A percentile compares a stretch with the other conserved stretches of the same genome.
These are phyloP conservation scores for Melanomma pulvis-pyrius DNA, from an alignment of 495 filamentous ascomycete species.

Conservation along the genomic window DNA sequence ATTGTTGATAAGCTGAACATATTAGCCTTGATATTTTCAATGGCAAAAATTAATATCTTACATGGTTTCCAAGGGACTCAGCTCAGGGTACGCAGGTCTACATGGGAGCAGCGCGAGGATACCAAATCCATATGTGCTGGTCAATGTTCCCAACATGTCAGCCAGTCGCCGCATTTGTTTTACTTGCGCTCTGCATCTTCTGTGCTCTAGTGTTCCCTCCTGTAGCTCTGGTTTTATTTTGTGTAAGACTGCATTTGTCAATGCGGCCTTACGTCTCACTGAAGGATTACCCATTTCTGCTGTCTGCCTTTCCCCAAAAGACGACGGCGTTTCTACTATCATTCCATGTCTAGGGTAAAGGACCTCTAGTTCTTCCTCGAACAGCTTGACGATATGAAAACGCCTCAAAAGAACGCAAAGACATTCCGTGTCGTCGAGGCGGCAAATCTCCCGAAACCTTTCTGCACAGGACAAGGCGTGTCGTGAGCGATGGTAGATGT, in stretches of 20 bases:
- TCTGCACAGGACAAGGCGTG: background rate
- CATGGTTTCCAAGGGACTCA: background rate
- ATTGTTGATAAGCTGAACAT: background rate
- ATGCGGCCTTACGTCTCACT: background rate
- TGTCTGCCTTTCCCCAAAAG: background rate
- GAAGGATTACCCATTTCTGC: background rate
- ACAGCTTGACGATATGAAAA: background rate
- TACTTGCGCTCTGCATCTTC: background rate
- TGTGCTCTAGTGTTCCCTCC: background rate
- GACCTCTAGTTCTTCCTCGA: background rate
- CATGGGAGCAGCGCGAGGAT: constrained; percentile 8
- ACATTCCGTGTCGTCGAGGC: background rate
- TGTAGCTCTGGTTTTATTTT: constrained; percentile 1
- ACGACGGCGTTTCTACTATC: background rate
- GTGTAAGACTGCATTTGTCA: constrained; percentile 2
- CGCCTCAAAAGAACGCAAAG: constrained; percentile 6
- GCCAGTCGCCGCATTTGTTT: constrained; percentile 2
- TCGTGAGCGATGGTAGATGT: background rate
- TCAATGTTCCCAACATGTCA: background rate
- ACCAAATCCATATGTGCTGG: background rate
- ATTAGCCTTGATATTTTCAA: background rate
- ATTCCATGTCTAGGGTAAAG: background rate
- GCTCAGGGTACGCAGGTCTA: background rate
- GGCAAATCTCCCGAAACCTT: background rate
- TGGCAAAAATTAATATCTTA: background rate